phyloP scores from a whole-genome alignment of 1,284 basidiomycete species.

The Caloboletus firmus region DNA sequence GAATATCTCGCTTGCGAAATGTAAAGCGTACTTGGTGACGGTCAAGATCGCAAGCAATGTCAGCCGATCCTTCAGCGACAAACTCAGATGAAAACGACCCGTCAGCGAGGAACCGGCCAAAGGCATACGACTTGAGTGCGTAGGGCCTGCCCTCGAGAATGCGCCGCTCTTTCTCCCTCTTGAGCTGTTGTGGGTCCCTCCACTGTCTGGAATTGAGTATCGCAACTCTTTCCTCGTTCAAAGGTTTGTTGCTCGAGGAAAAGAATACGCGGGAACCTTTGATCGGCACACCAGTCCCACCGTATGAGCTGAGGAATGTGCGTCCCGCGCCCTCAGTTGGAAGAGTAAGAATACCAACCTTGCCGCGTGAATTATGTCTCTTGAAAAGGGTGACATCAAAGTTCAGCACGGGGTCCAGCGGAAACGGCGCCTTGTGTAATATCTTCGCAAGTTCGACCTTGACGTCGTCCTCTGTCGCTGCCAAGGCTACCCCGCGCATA shows the following conservation, averaged over 20 bases:
- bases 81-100: constrained; percentile 39
- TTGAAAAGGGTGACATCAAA: constrained; percentile 38
- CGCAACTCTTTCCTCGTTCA: constrained; percentile 24
- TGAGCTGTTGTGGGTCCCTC: constrained; percentile 35
- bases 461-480: constrained; percentile 35
- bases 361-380: constrained; percentile 23
- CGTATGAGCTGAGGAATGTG: constrained; percentile 35
- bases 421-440: constrained; percentile 39
- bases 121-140: constrained; percentile 30
- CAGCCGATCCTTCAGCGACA: constrained; percentile 27
- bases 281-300: constrained; percentile 26
- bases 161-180: constrained; percentile 27
- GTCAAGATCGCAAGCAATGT: constrained; percentile 36
- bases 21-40: constrained; percentile 32
- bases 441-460: constrained; percentile 35
- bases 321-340: constrained; percentile 23
- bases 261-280: constrained; percentile 27
- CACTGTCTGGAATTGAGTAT: constrained; percentile 28
- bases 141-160: constrained; percentile 25
- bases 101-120: constrained; percentile 38
- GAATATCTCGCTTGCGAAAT: constrained; percentile 24
- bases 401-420: constrained; percentile 24
- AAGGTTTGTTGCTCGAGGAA: constrained; percentile 19
- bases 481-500: constrained; percentile 31
- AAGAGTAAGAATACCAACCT: constrained; percentile 36